Base-by-base conservation (phyloP, 2,329 filamentous ascomycete genomes). In the Alternaria sp. region DNA sequence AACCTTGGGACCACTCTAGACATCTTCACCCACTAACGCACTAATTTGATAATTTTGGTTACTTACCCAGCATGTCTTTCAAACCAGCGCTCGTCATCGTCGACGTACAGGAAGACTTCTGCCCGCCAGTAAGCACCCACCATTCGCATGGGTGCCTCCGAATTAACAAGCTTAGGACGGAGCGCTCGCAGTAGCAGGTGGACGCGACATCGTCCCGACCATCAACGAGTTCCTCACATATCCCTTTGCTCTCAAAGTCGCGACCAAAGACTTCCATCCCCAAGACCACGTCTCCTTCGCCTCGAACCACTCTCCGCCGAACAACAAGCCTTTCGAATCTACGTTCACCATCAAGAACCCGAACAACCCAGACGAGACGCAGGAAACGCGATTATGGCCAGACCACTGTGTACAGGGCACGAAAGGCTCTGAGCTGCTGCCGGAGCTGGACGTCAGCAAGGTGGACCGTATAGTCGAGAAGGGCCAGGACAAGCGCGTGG, bases 91-190 rank as follows among this genome's bases (percentile, higher is more conserved):
- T 91, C 41, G 80, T 97, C 51, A 86, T 97, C 11, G 90, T 97
- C 57, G 94, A 97, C 80, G 86, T 97, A 75, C 96, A 98, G 81
- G 91, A 97, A 80, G 95, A 98, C 83, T 98, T 97, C 80, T 97
- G 93, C 79, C 92, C 92, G 63, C 94, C 94, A 12, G 93, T 96
- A 82, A 82, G 90, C 65, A 23, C 33, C 14, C 8, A 18, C 49
- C 56, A 15, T 25, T 23, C 3, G 23, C 4, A 58, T 47, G 43
- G 30, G 8, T 26, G 44, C 23, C 47, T 12, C 37, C 25, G 47
- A 6, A 55, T 72, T 71, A 66, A 78, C 68, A 33, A 43, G n/a
- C 18, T 41, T 71, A 97, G 93, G 87, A 90, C 67, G 96, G 95
- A 67, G 86, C 92, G n/a, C 89, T 99, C 55, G 90, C 93, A 30